Base-by-base conservation (phyloP, 2,329 filamentous ascomycete genomes). In the Alternaria alternata region DNA sequence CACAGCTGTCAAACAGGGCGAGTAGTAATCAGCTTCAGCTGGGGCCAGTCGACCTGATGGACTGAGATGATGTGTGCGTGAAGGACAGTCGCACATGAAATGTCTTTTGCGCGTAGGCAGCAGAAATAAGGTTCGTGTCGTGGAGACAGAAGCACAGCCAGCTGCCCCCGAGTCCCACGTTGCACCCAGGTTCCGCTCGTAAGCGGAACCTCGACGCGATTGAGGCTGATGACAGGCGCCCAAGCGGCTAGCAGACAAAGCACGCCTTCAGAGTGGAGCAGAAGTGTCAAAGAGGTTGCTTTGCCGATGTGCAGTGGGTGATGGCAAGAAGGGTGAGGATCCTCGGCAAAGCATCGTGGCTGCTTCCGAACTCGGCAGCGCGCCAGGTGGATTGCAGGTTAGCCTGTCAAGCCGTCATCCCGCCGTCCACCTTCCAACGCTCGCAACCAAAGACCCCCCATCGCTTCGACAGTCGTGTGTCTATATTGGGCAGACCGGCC, bases 131-230 rank as follows among this genome's bases (percentile, higher is more conserved):
- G 59, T 62, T 61, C 41, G 38, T 55, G 51, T 55, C 42, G 53
- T 62, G 54, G 56, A 47, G 61, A 55, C 56, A 55, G 61, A 47
- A 61, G 53, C 60, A 64, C 51, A 48, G 53, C 64, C 53, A 56
- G 52, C 32, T 51, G 55, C 38, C 57, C 43, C 65, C 63, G 57
- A 65, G 56, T 64, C 61, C 59, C 59, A 64, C 61, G 59, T 63
- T 61, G 46, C 67, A 64, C 65, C 42, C 42, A 30, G 47, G 28
- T 32, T 44, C 38, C 32, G 16, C 46, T 24, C 20, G 11, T 42
- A 34, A 48, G 26, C 49, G 11, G 18, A 42, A 32, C 16, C 18
- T 61, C 41, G 22, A 20, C 48, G 38, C 39, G 22, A 34, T n/a
- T 14, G 34, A 44, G 44, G 55, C 47, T 43, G 48, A 42, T 53